phyloP scores from a whole-genome alignment of 768 basidiomycete species.

The Termitomyces sp. region DNA sequence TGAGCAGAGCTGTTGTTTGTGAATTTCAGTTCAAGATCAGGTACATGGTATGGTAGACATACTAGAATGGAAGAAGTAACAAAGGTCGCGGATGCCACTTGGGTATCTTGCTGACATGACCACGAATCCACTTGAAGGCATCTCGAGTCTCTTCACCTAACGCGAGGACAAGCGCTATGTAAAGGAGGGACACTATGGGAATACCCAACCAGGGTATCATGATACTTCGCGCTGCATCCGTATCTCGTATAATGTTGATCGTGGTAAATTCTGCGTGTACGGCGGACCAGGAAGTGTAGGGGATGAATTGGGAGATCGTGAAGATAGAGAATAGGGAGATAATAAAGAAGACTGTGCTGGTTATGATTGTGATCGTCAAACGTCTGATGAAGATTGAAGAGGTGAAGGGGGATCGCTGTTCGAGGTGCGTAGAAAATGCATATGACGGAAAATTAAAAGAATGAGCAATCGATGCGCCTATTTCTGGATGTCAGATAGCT shows the following conservation, averaged over 20 bases:
- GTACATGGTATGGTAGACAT: slow-evolving; percentile 2
- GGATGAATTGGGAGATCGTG: slow-evolving; percentile 20
- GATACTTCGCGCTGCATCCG: slow-evolving; percentile 20
- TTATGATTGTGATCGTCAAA: slow-evolving; percentile 39
- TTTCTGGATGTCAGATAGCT: neutral
- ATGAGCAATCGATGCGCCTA: slow-evolving; percentile 31
- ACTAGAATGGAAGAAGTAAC: slow-evolving; percentile 19
- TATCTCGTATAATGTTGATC: slow-evolving; percentile 25
- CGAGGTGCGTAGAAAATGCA: slow-evolving; percentile 27
- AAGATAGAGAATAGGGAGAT: slow-evolving; percentile 33
- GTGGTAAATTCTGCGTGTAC: slow-evolving; percentile 37
- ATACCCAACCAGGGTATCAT: slow-evolving; percentile 34
- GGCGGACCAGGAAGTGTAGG: slow-evolving; percentile 40
- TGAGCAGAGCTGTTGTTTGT: slow-evolving; percentile 3
- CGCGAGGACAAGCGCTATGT: slow-evolving; percentile 27
- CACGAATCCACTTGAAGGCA: slow-evolving; percentile 26
- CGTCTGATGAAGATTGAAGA: slow-evolving; percentile 51
- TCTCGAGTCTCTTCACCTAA: slow-evolving; percentile 36
- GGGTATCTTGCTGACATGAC: neutral
- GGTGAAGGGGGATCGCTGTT: slow-evolving; percentile 35
- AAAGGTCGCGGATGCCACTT: slow-evolving; percentile 7
- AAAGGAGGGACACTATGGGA: slow-evolving; percentile 31
- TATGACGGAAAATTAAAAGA: slow-evolving; percentile 18
- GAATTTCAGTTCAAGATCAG: neutral
- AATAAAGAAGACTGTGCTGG: slow-evolving; percentile 36